Evolutionary conservation across 495 filamentous ascomycete species (phyloP).

Genomic region (Xylaria castorea): DNA sequence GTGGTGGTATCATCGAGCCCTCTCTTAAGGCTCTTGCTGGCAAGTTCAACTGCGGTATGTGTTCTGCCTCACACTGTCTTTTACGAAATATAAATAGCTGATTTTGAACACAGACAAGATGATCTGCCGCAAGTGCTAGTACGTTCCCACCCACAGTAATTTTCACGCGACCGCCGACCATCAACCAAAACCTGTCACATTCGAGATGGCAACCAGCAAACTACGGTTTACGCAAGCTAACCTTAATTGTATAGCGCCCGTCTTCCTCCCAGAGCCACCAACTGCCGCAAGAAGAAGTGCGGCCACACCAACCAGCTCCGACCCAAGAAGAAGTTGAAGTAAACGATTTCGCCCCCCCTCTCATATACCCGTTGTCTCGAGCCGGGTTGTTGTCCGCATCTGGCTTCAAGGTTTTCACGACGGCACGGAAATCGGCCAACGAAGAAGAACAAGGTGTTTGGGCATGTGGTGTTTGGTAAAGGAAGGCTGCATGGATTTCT

Average conservation of each 20-base stretch:
- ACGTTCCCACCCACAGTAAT: conserved; percentile 47
- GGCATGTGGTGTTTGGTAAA: conserved; percentile 28
- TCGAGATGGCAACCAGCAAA: not conserved
- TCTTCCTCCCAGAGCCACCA: conserved; percentile 97
- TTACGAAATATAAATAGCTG: not conserved
- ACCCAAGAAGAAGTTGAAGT: conserved; percentile 99
- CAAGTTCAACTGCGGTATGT: conserved; percentile 92
- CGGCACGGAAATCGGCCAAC: conserved; percentile 6
- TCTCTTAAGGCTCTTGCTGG: conserved; percentile 96
- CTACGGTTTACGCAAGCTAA: conserved; percentile 25
- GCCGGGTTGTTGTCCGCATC: not conserved
- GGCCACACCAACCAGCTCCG: conserved; percentile 99
- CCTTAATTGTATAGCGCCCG: conserved; percentile 66
- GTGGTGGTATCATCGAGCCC: conserved; percentile 99
- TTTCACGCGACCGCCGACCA: not conserved
- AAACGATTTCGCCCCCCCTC: conserved; percentile 50
- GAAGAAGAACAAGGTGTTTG: conserved; percentile 11
- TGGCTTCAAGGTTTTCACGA: conserved; percentile 17
- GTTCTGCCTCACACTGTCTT: not conserved
- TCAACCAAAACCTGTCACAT: not conserved
- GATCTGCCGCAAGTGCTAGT: conserved; percentile 99
- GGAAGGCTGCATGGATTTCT: conserved; percentile 25
- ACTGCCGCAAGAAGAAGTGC: conserved; percentile 99
- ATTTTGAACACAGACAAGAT: conserved; percentile 68
- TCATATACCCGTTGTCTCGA: conserved; percentile 14